Conservation (phyloP, 2,329 filamentous ascomycete genomes). For the Aureobasidium melanogenum region DNA sequence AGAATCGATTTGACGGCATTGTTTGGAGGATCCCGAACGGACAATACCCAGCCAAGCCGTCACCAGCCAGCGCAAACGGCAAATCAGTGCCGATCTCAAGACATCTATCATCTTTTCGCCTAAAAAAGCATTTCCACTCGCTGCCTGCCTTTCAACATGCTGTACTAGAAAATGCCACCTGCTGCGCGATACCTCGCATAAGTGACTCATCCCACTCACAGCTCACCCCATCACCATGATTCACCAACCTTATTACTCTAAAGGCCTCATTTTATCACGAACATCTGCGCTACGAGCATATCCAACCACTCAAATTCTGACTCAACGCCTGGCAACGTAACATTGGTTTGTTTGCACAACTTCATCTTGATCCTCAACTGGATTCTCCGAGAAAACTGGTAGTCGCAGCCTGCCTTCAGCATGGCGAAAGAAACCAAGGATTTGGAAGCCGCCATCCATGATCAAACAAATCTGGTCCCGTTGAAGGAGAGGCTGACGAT, state of each 20-base stretch:
- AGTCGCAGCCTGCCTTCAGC: neutral
- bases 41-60: neutral
- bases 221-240: neutral
- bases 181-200: no score
- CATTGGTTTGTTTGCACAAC: neutral
- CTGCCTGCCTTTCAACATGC: neutral
- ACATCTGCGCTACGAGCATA: neutral
- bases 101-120: neutral
- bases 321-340: neutral
- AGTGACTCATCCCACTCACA: no score
- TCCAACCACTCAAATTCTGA: neutral
- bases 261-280: neutral
- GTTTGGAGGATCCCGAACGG: neutral
- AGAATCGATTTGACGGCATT: neutral
- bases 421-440: constrained; percentile 12
- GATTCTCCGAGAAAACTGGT: neutral
- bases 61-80: neutral
- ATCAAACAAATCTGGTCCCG: constrained; percentile 51
- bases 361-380: neutral
- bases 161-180: neutral
- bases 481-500: constrained; percentile 42
- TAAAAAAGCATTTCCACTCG: neutral
- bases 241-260: neutral
- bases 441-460: constrained; percentile 38
- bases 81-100: neutral